A percentile compares a stretch with the other conserved stretches of the same genome.
These are phyloP conservation scores for Microbotryum silenes-acaulis DNA, from an alignment of 1,284 basidiomycete genomes.

Conservation along the genomic window DNA sequence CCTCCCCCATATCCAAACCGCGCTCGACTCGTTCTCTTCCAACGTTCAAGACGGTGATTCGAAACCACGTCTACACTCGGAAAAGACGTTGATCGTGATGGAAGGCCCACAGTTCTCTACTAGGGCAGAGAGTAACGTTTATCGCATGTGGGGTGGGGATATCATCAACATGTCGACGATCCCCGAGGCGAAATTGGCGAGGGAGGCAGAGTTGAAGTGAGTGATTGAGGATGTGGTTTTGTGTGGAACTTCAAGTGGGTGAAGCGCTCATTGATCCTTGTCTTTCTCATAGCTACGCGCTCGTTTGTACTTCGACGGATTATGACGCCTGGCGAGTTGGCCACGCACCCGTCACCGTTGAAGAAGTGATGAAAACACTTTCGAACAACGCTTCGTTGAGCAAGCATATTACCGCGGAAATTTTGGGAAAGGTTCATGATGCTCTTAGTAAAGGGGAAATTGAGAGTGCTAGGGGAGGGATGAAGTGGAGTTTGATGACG, in stretches of 20 bases:
- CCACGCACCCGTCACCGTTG: conserved; percentile 53
- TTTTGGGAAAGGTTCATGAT: conserved; percentile 26
- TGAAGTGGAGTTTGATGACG: conserved; percentile 55
- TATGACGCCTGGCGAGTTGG: conserved; percentile 58
- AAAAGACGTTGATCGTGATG: conserved; percentile 89
- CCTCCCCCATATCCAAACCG: conserved; percentile 56
- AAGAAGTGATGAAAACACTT: conserved; percentile 50
- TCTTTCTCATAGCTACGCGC: conserved; percentile 57
- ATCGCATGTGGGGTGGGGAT: conserved; percentile 84
- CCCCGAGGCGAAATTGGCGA: conserved; percentile 89
- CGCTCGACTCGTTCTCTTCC: conserved; percentile 52
- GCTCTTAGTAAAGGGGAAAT: conserved; percentile 51
- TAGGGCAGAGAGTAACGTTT: conserved; percentile 90
- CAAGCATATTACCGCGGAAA: conserved; percentile 21
- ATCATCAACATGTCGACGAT: conserved; percentile 82
- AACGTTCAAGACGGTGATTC: conserved; percentile 43
- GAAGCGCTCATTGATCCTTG: conserved; percentile 1
- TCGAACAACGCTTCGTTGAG: conserved; percentile 65
- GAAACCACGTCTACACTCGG: conserved; percentile 54
- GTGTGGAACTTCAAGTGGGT: too few relatives aligned
- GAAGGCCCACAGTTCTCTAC: conserved; percentile 79
- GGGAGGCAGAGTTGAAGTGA: conserved; percentile 87
- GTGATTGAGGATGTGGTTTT: conserved; percentile 29
- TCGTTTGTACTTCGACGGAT: conserved; percentile 72
- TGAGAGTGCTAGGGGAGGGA: conserved; percentile 60